Base-by-base conservation (phyloP, 2,329 filamentous ascomycete genomes). In the Elsinoe batatas region DNA sequence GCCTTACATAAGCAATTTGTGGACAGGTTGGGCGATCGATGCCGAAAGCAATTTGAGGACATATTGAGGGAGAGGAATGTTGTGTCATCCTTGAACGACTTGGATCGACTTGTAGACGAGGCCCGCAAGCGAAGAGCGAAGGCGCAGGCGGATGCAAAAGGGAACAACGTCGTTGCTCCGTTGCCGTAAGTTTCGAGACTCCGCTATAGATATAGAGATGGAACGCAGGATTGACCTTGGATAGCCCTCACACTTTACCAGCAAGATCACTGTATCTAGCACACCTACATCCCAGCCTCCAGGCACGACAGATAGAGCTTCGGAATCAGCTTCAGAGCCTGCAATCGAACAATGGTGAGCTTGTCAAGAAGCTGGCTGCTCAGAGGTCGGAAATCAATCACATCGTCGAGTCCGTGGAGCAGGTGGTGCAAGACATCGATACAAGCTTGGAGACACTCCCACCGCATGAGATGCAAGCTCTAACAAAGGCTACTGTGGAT, bases 61-160 rank as follows among this genome's bases (percentile, higher is more conserved):
- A 80, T 84, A 56, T 61, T 84, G 58, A 66, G 66, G 30, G 77
- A 82, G 61, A 68, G 80, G 53, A 72, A 79, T 57, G 80, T 82
- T 1, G 72, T 84, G 5, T 66, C 71, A 58, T 74, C 77, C 18
- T 68, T 85, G 59, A 84, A 84, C 64, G 79, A 80, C 56, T 69
- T 84, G 60, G 82, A 85, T 64, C 70, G 74, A 36, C 69, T 82
- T 59, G 76, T 84, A 26, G 76, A 75, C 26, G 81, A 83, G 59
- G 82, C 81, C 10, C 77, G 74, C 62, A 65, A 68, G 60, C 71
- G 80, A 60, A 80, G 74, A 66, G 73, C 74, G 54, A 65, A 64
- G 51, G 71, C 69, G 1, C 63, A 73, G 65, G 63, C 66, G 53
- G 58, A 67, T 63, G 63, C 72, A 53, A 63, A 68, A 59, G 68